These are phyloP conservation scores for Perilla frutescens DNA, from an alignment of 257 asterid species.

Conservation along the genomic window DNA sequence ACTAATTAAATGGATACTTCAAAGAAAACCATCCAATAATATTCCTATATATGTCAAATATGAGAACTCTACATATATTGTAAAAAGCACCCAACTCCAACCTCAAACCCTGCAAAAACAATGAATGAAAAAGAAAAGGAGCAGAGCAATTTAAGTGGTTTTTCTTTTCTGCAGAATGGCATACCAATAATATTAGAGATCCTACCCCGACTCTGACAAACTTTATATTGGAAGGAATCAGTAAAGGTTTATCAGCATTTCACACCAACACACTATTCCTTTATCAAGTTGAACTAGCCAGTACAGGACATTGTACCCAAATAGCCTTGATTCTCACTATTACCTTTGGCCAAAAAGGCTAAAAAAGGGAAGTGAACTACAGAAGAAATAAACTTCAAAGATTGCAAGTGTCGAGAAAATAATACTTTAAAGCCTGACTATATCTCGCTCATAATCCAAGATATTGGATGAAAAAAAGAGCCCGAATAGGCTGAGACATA, in stretches of 20 bases:
- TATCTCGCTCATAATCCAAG: conserved; percentile 21
- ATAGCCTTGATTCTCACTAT: not conserved
- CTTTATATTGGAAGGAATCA: too few species aligned
- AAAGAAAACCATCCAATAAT: conserved; percentile 11
- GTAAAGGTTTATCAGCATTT: too few species aligned
- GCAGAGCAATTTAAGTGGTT: not conserved
- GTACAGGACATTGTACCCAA: too few species aligned
- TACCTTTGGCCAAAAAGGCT: not conserved
- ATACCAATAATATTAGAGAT: not conserved
- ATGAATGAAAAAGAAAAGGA: not conserved
- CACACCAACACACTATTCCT: too few species aligned
- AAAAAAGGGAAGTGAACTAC: not conserved
- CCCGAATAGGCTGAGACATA: not conserved
- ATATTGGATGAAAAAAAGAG: conserved; percentile 19
- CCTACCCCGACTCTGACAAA: not conserved
- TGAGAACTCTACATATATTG: not conserved
- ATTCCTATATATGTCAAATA: conserved; percentile 19
- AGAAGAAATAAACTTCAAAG: not conserved
- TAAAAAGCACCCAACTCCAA: not conserved
- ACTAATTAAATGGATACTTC: conserved; percentile 19
- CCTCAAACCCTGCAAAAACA: not conserved
- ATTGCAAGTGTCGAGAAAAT: not conserved
- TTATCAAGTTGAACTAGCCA: too few species aligned
- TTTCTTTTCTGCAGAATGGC: not conserved
- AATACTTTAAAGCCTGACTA: not conserved